Base-by-base conservation (phyloP, 805 yeast species). In the Starmerella sirachaensis region DNA sequence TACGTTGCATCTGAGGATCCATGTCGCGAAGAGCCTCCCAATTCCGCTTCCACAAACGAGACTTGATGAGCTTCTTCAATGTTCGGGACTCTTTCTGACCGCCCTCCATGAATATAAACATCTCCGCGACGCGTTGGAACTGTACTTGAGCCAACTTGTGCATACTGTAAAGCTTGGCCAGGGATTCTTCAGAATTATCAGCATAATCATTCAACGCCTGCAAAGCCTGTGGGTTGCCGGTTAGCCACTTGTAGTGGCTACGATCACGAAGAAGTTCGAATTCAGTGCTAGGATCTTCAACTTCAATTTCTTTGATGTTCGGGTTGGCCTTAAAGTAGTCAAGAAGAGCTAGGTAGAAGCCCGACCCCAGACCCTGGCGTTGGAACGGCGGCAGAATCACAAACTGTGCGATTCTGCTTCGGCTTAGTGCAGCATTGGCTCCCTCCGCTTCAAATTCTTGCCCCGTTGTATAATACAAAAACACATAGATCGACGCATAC, bases 221-320 rank as follows among this genome's bases (percentile, higher is more conserved):
- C 1, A 43, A 42, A 3, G 41, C 34, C 23, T 19, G 18, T 18
- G 31, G 24, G 31, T 41, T 56, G 50, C 25, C 9, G 5, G 58
- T 56, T 22, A 78, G 55, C 48, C 76, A 61, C 40, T 61, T 58
- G 47, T 84, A 63, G 53, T 91, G 97, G 45, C 76, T 69, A 22
- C 88, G 64, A 55, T 91, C 96, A 41, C 98, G 68, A 48, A 91
- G 63, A 53, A 82, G 93, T 54, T 91, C 98, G 60, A 91, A 88
- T 24, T 74, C 73, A 54, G 85, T 95, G 53, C 79, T 81, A 3
- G 97, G 97, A 56, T 91, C 98, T 56, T 91, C 97, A 4, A 91
- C 84, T 0, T 88, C 83, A 27, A 91, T 68, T 50, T 86, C 93
- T 23, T 62, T 59, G 18, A 85, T 72, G 1, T 52, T 42, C 0